A percentile compares a stretch with the other conserved stretches of the same genome.
Conservation (phyloP, 495 filamentous ascomycete species). For the Aspergillus taichungensis region DNA sequence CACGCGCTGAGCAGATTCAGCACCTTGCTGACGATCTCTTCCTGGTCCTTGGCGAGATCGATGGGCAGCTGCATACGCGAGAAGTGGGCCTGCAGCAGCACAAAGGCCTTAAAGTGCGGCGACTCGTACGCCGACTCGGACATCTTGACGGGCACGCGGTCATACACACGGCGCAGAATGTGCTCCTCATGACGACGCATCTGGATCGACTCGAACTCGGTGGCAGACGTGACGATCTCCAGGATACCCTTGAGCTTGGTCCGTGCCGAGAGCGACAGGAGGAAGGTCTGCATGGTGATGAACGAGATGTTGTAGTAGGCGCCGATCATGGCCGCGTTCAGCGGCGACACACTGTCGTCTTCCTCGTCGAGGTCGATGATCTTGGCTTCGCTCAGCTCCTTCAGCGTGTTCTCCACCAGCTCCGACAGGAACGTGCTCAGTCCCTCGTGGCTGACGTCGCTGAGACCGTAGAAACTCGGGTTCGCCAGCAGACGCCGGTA, state of each 20-base stretch:
- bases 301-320: constrained; percentile 99
- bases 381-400: constrained; percentile 86
- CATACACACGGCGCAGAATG: constrained; percentile 86
- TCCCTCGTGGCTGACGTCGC: constrained; percentile 83
- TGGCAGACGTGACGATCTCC: constrained; percentile 94
- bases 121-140: constrained; percentile 75
- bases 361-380: constrained; percentile 97
- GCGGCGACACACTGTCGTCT: constrained; percentile 79
- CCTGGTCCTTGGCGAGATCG: constrained; percentile 96
- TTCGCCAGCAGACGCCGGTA: constrained; percentile 96
- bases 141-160: constrained; percentile 93
- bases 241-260: constrained; percentile 94
- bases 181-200: constrained; percentile 89
- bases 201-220: constrained; percentile 92
- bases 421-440: constrained; percentile 93
- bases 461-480: constrained; percentile 90
- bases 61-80: constrained; percentile 92
- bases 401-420: constrained; percentile 85
- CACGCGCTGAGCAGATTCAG: constrained; percentile 82
- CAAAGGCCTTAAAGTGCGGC: constrained; percentile 96
- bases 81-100: constrained; percentile 94
- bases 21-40: constrained; percentile 75
- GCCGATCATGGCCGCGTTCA: constrained; percentile 95
- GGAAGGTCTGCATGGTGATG: constrained; percentile 98
- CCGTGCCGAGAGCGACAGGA: constrained; percentile 81